Percentiles rank a stretch among this genome's conserved stretches.
phyloP scores from a whole-genome alignment of 768 basidiomycete species.

The Tylopilus sp. region DNA sequence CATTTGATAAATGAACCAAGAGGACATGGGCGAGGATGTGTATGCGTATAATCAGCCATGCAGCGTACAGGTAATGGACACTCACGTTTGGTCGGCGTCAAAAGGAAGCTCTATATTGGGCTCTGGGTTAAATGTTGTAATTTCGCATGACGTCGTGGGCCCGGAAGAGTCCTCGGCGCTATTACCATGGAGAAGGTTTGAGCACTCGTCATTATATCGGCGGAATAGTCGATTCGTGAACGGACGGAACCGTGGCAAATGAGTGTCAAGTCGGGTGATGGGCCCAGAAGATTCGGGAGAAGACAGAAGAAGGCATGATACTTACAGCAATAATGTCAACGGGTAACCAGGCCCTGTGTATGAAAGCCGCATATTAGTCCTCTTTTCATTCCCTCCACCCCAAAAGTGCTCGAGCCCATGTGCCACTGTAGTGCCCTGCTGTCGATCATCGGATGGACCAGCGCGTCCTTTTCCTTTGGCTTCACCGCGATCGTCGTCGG shows the following conservation, averaged over 20 bases:
- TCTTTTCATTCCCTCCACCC: slow-evolving; percentile 48
- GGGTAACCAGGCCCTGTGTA: slow-evolving; percentile 79
- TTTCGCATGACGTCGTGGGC: slow-evolving; percentile 84
- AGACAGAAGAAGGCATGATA: slow-evolving; percentile 11
- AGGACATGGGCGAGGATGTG: not conserved
- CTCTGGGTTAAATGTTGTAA: slow-evolving; percentile 82
- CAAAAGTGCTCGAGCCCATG: slow-evolving; percentile 57
- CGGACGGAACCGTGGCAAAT: not conserved
- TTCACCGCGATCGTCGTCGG: slow-evolving; percentile 37
- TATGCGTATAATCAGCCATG: slow-evolving; percentile 7
- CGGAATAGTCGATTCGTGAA: not conserved
- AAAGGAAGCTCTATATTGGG: slow-evolving; percentile 78
- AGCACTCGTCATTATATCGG: slow-evolving; percentile 3
- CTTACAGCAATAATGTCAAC: slow-evolving; percentile 75
- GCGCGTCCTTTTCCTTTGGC: slow-evolving; percentile 29
- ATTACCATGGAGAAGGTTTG: not conserved
- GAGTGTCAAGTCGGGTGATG: not conserved
- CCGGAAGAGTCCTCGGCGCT: slow-evolving; percentile 78
- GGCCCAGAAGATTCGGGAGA: not conserved
- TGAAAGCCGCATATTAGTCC: slow-evolving; percentile 82
- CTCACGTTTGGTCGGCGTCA: slow-evolving; percentile 59
- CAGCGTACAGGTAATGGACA: not conserved
- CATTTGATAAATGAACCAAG: not conserved
- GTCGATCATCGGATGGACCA: slow-evolving; percentile 16
- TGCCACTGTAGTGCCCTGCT: slow-evolving; percentile 3